phyloP scores from a whole-genome alignment of 2,329 filamentous ascomycete species.

The Aspergillus japonicus region DNA sequence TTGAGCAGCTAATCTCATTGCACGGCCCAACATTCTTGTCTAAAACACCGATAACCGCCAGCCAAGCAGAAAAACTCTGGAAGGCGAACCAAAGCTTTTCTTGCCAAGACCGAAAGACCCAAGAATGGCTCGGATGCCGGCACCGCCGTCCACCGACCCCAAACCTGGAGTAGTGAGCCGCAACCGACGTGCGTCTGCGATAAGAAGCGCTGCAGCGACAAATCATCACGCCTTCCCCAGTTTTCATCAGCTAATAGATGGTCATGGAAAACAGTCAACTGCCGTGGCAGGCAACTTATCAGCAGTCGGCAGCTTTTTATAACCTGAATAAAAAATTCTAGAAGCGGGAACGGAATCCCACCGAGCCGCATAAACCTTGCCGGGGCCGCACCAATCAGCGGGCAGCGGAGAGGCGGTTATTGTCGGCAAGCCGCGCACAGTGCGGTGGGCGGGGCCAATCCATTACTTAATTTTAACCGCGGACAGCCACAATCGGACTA shows the following conservation, averaged over 20 bases:
- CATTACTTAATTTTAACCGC: slow-evolving; percentile 11
- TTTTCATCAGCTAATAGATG: neutral
- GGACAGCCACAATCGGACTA: slow-evolving; percentile 1
- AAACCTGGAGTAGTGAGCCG: neutral
- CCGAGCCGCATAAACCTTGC: neutral
- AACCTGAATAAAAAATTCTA: neutral
- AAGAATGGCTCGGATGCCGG: neutral
- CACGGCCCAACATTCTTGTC: neutral
- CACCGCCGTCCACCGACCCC: neutral
- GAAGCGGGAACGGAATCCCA: slow-evolving; percentile 2
- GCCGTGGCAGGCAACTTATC: neutral
- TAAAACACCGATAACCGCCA: neutral
- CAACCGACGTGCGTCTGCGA: neutral
- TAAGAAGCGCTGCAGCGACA: neutral
- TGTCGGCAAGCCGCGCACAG: neutral
- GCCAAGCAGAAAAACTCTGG: neutral
- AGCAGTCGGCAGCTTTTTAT: neutral
- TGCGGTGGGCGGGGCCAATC: neutral
- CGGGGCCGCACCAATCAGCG: slow-evolving; percentile 2
- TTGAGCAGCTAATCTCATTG: too few species aligned
- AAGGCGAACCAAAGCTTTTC: neutral
- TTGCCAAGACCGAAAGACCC: neutral
- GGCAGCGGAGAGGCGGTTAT: neutral
- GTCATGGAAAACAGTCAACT: neutral
- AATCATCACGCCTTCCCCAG: neutral